These are phyloP conservation scores for Adiantum capillusveneris DNA, from an alignment of 75 land plant genomes.

Conservation along the genomic window DNA sequence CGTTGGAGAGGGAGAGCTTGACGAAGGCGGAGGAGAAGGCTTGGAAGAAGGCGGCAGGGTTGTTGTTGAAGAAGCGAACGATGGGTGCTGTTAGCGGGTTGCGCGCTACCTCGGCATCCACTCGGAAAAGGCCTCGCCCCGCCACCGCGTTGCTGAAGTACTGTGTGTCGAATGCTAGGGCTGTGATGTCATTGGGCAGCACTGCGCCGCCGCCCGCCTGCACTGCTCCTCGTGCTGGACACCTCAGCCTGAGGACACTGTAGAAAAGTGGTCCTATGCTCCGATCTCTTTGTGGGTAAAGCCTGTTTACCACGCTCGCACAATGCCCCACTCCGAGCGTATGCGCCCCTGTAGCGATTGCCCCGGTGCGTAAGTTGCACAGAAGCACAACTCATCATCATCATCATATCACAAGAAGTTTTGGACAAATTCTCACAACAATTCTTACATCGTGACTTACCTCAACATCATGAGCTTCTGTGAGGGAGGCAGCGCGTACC, in stretches of 20 bases:
- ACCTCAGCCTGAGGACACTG: background rate
- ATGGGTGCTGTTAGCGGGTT: conserved; percentile 9
- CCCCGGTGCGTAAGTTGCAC: no score
- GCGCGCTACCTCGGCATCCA: conserved; percentile 3
- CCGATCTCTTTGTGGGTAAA: conserved; percentile 9
- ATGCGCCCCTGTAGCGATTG: conserved; percentile 21
- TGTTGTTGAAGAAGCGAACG: conserved; percentile 4
- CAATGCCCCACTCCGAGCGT: conserved; percentile 24
- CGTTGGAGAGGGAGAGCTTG: conserved; percentile 7
- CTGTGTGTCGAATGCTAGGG: conserved; percentile 16
- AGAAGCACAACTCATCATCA: no score
- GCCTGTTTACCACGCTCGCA: conserved; percentile 12
- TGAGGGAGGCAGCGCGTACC: no score
- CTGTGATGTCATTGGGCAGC: conserved; percentile 12
- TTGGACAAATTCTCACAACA: no score
- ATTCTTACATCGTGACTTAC: no score
- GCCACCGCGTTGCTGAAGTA: conserved; percentile 12
- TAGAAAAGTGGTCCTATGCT: background rate
- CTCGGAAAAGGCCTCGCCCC: conserved; percentile 14
- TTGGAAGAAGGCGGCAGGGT: conserved; percentile 10
- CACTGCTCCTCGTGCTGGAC: background rate
- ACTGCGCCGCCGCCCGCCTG: background rate
- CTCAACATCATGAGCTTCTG: no score
- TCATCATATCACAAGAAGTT: no score
- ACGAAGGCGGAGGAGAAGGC: conserved; percentile 13